Conservation (phyloP, 208 protist genomes). For the Leishmania tarentolae region DNA sequence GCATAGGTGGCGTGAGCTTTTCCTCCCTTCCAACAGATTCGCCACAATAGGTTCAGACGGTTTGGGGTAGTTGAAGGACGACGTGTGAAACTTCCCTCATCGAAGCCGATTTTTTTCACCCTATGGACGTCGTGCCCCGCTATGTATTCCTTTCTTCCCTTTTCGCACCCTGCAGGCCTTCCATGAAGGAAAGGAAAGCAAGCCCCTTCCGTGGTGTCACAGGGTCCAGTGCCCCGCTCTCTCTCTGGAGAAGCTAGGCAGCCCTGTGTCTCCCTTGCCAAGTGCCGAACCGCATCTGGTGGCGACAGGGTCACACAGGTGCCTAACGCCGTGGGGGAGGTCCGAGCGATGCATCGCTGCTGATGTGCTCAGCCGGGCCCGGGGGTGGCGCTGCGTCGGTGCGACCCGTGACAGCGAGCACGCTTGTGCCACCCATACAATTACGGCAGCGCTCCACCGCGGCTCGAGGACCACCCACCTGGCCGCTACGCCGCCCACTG, state of each 20-base stretch:
- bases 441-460: not conserved
- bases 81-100: not conserved
- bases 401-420: not conserved
- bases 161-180: not conserved
- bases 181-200: no score
- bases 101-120: no score
- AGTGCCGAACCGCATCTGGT: not conserved
- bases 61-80: not conserved
- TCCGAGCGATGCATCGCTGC: not conserved
- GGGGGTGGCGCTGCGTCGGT: not conserved
- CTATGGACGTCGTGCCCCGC: no score
- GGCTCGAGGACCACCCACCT: not conserved
- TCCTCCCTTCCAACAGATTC: not conserved
- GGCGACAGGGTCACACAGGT: not conserved
- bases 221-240: no score
- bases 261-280: not conserved
- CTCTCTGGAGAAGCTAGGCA: not conserved
- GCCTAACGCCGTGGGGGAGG: not conserved
- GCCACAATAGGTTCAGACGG: not conserved
- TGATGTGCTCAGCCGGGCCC: not conserved
- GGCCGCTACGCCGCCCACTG: not conserved
- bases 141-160: not conserved
- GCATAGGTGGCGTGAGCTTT: no score
- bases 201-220: no score
- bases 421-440: not conserved